These are phyloP conservation scores for Fusarium liriodendri DNA, from an alignment of 2,329 filamentous ascomycete genomes.

Conservation along the genomic window DNA sequence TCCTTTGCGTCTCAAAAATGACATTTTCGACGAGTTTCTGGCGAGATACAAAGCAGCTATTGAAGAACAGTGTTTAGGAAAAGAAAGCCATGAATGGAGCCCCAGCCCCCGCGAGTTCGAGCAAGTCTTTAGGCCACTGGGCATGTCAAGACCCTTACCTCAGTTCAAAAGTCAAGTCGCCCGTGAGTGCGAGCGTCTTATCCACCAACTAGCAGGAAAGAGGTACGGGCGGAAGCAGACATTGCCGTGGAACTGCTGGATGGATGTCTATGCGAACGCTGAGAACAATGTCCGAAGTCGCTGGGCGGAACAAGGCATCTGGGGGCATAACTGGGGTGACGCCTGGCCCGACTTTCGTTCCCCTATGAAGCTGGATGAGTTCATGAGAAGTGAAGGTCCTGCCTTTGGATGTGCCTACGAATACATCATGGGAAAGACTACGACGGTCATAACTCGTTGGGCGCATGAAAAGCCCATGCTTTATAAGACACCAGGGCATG, in stretches of 20 bases:
- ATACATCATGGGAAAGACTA: too few relatives aligned
- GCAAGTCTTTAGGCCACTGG: neutral
- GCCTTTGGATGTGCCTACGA: neutral
- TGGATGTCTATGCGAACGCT: slow-evolving; percentile 3
- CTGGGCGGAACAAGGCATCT: slow-evolving; percentile 25
- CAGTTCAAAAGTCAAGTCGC: neutral
- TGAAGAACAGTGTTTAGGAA: neutral
- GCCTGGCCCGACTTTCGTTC: slow-evolving; percentile 8
- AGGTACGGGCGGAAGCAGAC: neutral
- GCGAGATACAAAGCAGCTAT: neutral
- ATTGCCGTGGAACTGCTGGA: neutral
- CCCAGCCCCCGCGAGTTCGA: neutral
- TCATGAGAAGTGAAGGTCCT: neutral
- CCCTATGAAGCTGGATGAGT: neutral
- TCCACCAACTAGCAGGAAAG: neutral
- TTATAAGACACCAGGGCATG: neutral
- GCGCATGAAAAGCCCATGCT: neutral
- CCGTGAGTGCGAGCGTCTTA: neutral
- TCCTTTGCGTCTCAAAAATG: neutral
- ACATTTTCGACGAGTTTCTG: neutral
- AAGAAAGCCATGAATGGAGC: neutral
- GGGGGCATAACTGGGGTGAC: slow-evolving; percentile 16
- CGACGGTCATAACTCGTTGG: neutral
- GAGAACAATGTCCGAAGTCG: slow-evolving; percentile 24
- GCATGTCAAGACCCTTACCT: neutral